phyloP scores from a whole-genome alignment of 768 basidiomycete species.

The Exidia glandulosa region DNA sequence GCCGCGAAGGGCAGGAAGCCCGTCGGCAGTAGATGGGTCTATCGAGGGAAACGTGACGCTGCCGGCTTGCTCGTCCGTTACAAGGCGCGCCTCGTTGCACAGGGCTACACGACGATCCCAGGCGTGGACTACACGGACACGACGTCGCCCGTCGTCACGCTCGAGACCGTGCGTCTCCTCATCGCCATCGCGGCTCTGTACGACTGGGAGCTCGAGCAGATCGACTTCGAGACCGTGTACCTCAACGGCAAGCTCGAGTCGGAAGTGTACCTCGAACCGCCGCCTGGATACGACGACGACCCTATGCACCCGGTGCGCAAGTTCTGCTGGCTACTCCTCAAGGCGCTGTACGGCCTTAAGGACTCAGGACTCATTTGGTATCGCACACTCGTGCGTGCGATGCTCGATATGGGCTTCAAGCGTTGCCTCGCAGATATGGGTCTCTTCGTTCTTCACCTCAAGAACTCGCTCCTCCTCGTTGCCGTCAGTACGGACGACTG shows the following conservation, averaged over 20 bases:
- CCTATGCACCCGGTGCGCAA: background rate
- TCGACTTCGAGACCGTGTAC: constrained; percentile 34
- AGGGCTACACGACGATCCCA: constrained; percentile 21
- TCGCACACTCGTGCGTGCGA: constrained; percentile 14
- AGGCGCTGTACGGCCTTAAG: constrained; percentile 30
- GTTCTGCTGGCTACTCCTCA: constrained; percentile 11
- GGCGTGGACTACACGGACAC: constrained; percentile 15
- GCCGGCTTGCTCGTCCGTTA: constrained; percentile 14
- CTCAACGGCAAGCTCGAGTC: constrained; percentile 25
- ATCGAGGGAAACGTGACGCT: constrained; percentile 16
- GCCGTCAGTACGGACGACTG: constrained; percentile 20
- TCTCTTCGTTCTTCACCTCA: constrained; percentile 19
- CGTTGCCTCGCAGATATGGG: constrained; percentile 15
- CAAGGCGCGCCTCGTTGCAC: constrained; percentile 16
- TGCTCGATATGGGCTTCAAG: constrained; percentile 10
- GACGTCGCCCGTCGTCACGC: constrained; percentile 16
- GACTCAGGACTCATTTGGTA: constrained; percentile 25
- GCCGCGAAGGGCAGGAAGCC: no score
- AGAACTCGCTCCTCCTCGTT: constrained; percentile 4
- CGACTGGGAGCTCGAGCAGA: constrained; percentile 26
- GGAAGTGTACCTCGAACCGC: constrained; percentile 13
- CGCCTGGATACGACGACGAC: constrained; percentile 2
- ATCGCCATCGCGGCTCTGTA: constrained; percentile 26
- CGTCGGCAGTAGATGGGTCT: constrained; percentile 22
- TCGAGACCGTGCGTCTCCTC: constrained; percentile 15